Conservation (phyloP, 1,139 yeast genomes). For the Protomyces inouyei region DNA sequence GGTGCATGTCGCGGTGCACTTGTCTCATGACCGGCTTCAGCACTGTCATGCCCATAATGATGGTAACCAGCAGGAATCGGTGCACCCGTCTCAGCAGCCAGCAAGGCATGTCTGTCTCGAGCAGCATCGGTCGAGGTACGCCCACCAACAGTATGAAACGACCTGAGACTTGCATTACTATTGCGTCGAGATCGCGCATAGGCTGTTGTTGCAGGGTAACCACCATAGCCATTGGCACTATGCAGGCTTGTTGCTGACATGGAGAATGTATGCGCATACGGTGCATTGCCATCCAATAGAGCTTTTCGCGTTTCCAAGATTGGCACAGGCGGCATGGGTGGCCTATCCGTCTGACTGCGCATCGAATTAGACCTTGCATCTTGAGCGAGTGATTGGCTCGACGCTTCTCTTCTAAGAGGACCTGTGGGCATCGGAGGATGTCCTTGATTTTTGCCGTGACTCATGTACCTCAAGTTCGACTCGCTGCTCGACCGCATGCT, state of each 20-base stretch:
- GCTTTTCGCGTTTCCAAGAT: conserved; percentile 11
- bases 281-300: conserved; percentile 11
- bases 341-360: neutral
- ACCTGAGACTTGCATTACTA: neutral
- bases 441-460: neutral
- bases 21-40: neutral
- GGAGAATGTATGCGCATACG: conserved; percentile 12
- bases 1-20: neutral
- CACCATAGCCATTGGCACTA: neutral
- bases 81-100: neutral
- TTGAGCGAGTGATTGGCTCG: conserved; percentile 6
- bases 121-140: neutral
- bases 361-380: conserved; percentile 5
- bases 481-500: conserved; percentile 22
- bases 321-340: conserved; percentile 15
- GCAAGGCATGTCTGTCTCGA: neutral
- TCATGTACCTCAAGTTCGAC: neutral
- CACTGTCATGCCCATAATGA: neutral
- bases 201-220: neutral
- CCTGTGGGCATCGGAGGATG: conserved; percentile 10
- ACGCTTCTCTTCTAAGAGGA: conserved; percentile 4
- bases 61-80: neutral
- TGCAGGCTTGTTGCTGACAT: conserved; percentile 3
- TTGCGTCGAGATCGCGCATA: neutral
- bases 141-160: neutral